These are phyloP conservation scores for Cordyceps pruinosa DNA, from an alignment of 2,329 filamentous ascomycete genomes.

Conservation along the genomic window DNA sequence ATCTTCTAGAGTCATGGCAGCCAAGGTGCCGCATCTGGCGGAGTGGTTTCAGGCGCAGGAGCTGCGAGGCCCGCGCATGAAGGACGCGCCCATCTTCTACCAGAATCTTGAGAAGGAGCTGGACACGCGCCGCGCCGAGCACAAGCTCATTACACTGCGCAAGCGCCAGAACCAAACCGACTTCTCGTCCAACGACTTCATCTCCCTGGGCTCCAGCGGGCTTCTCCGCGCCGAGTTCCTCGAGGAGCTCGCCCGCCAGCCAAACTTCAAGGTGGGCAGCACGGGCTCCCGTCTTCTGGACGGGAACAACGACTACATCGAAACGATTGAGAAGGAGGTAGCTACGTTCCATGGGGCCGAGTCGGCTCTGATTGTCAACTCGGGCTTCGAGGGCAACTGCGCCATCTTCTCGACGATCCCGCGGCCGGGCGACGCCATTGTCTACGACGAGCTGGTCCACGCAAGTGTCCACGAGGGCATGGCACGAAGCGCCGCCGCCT, in stretches of 20 bases:
- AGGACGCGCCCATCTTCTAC: not conserved
- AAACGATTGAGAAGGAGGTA: not conserved
- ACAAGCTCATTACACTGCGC: not conserved
- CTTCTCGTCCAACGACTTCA: not conserved
- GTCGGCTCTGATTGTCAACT: not conserved
- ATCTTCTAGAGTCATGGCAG: no score
- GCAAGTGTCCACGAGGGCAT: not conserved
- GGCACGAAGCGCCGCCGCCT: not conserved
- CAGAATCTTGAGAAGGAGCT: slow-evolving; percentile 2
- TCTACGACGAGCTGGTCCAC: slow-evolving; percentile 5
- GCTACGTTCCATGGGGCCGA: not conserved
- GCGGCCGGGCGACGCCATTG: not conserved
- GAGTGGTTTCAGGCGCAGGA: not conserved
- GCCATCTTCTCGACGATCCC: not conserved
- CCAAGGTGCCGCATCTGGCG: no score
- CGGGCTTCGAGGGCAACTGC: not conserved
- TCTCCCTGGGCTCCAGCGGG: not conserved
- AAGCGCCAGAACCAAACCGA: not conserved
- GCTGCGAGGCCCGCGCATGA: not conserved
- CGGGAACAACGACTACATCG: not conserved
- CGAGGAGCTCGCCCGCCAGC: not conserved
- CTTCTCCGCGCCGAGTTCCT: not conserved
- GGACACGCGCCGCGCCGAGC: slow-evolving; percentile 24
- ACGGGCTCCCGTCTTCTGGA: not conserved
- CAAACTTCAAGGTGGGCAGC: not conserved